Conservation (phyloP, 768 basidiomycete species). For the Arthromyces matolae region DNA sequence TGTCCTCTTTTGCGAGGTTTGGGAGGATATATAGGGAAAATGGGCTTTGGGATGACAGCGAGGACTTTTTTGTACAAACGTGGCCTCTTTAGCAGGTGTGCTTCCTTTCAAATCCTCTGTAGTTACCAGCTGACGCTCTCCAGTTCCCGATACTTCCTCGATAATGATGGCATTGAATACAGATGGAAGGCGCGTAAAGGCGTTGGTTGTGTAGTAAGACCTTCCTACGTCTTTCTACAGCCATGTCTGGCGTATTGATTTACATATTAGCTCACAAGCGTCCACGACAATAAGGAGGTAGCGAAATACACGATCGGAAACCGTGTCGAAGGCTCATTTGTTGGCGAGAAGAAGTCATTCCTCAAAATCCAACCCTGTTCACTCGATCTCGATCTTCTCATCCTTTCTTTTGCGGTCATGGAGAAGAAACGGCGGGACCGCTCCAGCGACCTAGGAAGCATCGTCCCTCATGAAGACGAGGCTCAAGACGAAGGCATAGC, state of each 20-base stretch:
- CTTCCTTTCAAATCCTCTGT: conserved; percentile 7
- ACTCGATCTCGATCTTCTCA: conserved; percentile 48
- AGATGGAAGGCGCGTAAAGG: conserved; percentile 42
- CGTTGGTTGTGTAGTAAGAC: conserved; percentile 39
- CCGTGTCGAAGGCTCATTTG: conserved; percentile 43
- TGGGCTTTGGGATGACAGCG: conserved; percentile 30
- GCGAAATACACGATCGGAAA: conserved; percentile 34
- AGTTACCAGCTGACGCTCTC: conserved; percentile 1
- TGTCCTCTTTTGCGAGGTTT: conserved; percentile 34
- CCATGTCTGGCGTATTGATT: too few species aligned
- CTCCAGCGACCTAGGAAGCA: conserved; percentile 26
- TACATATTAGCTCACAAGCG: conserved; percentile 38
- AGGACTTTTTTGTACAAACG: conserved; percentile 42
- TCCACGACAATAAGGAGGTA: conserved; percentile 36
- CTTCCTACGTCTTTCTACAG: not conserved
- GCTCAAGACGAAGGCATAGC: conserved; percentile 36
- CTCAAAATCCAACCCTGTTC: conserved; percentile 45
- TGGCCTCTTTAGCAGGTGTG: conserved; percentile 39
- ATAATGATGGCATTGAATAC: conserved; percentile 47
- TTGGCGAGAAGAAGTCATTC: conserved; percentile 42
- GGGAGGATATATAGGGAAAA: conserved; percentile 22
- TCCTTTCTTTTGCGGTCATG: conserved; percentile 53
- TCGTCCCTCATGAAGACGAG: conserved; percentile 32
- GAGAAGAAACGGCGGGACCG: conserved; percentile 49
- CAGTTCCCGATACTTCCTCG: conserved; percentile 48